Evolutionary conservation across 176 grass and related monocot genomes (phyloP).

Genomic region (Otatea glauca): DNA sequence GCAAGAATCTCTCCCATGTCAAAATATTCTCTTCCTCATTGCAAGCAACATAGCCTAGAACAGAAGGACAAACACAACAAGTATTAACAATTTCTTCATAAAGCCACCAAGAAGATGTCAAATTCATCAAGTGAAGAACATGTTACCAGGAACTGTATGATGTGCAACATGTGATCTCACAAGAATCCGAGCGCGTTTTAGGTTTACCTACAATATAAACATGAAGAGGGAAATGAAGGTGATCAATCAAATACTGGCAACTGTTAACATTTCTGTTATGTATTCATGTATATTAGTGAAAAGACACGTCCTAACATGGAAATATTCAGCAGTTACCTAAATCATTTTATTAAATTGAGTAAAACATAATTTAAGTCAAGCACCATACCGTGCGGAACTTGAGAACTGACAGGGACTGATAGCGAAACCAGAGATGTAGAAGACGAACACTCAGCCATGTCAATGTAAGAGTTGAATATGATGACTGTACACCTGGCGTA

Average conservation of each 20-base stretch:
- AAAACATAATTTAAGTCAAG: constrained; percentile 57
- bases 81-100: constrained; percentile 19
- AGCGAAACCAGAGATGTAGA: constrained; percentile 91
- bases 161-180: constrained; percentile 82
- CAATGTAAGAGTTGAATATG: constrained; percentile 65
- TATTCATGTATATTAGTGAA: background rate
- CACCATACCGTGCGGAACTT: constrained; percentile 92
- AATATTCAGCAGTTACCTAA: constrained; percentile 9
- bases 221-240: background rate
- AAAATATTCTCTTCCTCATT: constrained; percentile 89
- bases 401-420: constrained; percentile 81
- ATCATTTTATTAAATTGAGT: constrained; percentile 24
- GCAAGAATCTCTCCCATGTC: constrained; percentile 86
- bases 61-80: background rate
- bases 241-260: background rate
- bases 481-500: constrained; percentile 69
- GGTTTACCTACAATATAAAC: constrained; percentile 70
- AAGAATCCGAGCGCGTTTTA: constrained; percentile 88
- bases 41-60: constrained; percentile 73
- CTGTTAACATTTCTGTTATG: background rate
- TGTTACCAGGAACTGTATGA: constrained; percentile 79
- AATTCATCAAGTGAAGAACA: constrained; percentile 38
- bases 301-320: constrained; percentile 26
- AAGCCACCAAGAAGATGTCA: constrained; percentile 12
- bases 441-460: constrained; percentile 78